Evolutionary conservation across 805 yeast genomes (phyloP).

Genomic region (Metschnikowia colocasiae): DNA sequence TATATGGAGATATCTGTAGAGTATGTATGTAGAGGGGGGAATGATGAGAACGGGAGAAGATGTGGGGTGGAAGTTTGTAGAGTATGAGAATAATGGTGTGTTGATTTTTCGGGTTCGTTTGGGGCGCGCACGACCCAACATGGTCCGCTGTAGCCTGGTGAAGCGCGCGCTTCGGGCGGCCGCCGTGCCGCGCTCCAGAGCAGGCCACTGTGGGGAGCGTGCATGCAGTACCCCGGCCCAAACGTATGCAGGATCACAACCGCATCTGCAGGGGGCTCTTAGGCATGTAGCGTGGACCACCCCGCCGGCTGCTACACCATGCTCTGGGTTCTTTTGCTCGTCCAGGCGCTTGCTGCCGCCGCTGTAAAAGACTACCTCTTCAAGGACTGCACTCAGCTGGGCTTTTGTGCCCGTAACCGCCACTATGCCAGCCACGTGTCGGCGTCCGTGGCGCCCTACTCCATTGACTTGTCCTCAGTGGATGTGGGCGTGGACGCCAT

Average conservation of each 20-base stretch:
- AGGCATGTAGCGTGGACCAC: too few species aligned
- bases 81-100: background rate
- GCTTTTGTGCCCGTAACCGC: constrained; percentile 80
- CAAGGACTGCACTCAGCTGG: constrained; percentile 74
- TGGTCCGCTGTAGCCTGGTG: too few species aligned
- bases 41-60: too few species aligned
- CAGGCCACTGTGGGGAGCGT: too few species aligned
- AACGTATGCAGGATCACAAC: background rate
- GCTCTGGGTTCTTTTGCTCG: background rate
- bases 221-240: too few species aligned
- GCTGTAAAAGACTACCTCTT: constrained; percentile 63
- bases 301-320: background rate
- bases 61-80: background rate
- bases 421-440: constrained; percentile 45
- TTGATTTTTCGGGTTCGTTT: background rate
- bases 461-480: constrained; percentile 22
- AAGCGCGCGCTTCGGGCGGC: too few species aligned
- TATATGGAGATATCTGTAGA: background rate
- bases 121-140: background rate
- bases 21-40: background rate
- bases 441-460: constrained; percentile 21
- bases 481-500: constrained; percentile 27
- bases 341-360: constrained; percentile 2
- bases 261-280: too few species aligned
- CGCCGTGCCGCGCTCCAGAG: too few species aligned